phyloP scores from a whole-genome alignment of 257 asterid species.

The Solanum sitiens region DNA sequence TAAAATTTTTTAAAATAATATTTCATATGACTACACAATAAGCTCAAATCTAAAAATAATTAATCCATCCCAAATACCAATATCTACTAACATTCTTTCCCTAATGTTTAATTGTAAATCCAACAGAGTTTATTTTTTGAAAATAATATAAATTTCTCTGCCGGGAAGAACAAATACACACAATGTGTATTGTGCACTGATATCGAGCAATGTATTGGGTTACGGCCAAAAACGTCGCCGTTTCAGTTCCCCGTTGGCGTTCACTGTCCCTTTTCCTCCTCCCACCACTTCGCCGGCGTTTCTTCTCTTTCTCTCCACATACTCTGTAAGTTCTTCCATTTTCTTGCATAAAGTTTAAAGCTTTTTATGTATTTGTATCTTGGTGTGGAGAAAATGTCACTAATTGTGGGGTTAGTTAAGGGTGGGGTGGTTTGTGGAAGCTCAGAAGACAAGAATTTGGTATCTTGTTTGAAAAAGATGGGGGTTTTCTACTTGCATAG shows the following conservation, averaged over 20 bases:
- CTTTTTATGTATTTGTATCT: not conserved
- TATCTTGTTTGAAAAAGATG: not conserved
- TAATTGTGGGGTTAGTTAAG: not conserved
- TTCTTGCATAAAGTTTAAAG: not conserved
- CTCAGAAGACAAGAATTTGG: not conserved
- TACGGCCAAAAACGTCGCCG: conserved; percentile 50
- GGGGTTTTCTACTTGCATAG: not conserved
- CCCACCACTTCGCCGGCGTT: conserved; percentile 23
- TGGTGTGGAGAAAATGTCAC: not conserved
- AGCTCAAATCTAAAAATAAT: too few species aligned
- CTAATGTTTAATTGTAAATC: not conserved
- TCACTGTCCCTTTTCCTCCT: conserved; percentile 34
- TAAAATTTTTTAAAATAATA: too few species aligned
- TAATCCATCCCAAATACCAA: not conserved
- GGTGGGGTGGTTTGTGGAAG: not conserved
- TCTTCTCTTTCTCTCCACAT: conserved; percentile 19
- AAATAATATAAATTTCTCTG: not conserved
- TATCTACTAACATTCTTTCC: not conserved
- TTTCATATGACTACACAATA: too few species aligned
- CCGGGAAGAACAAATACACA: not conserved
- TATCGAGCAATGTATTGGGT: conserved; percentile 35
- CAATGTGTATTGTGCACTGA: not conserved
- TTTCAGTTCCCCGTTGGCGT: conserved; percentile 54
- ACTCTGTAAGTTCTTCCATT: not conserved
- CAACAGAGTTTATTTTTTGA: too few species aligned